Conservation (phyloP, 2,329 filamentous ascomycete species). For the Neonectria magnoliae region DNA sequence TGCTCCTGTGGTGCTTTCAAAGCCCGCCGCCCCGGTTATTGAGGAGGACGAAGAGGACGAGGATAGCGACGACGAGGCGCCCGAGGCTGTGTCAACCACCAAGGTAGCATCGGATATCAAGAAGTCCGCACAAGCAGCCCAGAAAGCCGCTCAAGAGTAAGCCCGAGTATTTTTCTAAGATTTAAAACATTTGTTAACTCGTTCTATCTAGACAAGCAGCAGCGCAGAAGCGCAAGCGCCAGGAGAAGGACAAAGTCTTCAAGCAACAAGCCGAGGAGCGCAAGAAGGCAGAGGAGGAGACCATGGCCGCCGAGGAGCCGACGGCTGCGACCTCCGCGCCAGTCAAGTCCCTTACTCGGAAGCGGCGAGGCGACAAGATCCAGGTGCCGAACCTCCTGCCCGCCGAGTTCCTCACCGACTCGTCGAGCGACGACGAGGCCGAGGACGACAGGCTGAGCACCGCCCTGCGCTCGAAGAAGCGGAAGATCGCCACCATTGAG, state of each 20-base stretch:
- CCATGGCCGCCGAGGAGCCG: constrained; percentile 35
- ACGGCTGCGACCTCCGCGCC: constrained; percentile 22
- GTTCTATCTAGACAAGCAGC: constrained; percentile 56
- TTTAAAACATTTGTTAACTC: constrained; percentile 21
- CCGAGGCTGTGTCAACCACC: constrained; percentile 66
- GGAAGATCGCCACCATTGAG: constrained; percentile 56
- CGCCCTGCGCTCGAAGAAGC: constrained; percentile 50
- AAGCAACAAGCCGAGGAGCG: constrained; percentile 65
- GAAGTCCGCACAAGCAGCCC: constrained; percentile 57
- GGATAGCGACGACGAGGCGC: constrained; percentile 63
- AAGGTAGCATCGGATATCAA: constrained; percentile 58
- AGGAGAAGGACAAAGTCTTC: constrained; percentile 63
- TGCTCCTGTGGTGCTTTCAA: constrained; percentile 14
- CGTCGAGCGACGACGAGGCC: constrained; percentile 56
- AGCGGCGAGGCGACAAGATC: constrained; percentile 47
- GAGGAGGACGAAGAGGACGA: constrained; percentile 50
- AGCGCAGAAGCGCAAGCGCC: constrained; percentile 63
- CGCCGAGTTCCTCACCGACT: constrained; percentile 63
- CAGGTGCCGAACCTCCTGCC: constrained; percentile 60
- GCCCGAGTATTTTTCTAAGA: constrained; percentile 34
- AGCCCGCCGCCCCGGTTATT: constrained; percentile 28
- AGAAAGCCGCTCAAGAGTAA: constrained; percentile 63
- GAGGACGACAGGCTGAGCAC: constrained; percentile 40
- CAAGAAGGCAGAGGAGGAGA: constrained; percentile 49
- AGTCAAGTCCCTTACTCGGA: constrained; percentile 20